These are phyloP conservation scores for Vishniacozyma victoriae DNA, from an alignment of 768 basidiomycete genomes.

Conservation along the genomic window DNA sequence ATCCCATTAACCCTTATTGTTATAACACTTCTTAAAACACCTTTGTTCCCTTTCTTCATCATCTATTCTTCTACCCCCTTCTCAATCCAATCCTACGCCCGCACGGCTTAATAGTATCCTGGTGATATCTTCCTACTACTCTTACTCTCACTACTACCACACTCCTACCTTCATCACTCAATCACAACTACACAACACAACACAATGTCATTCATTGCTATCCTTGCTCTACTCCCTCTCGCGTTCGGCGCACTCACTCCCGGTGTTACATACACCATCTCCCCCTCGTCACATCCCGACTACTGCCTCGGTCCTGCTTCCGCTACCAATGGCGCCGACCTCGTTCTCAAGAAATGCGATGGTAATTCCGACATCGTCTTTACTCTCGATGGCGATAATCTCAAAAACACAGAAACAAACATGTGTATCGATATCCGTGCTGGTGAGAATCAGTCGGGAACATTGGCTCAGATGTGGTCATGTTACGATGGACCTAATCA, in stretches of 20 bases:
- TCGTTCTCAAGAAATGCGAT: slow-evolving; percentile 30
- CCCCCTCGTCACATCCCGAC: slow-evolving; percentile 21
- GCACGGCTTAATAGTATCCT: too few relatives aligned
- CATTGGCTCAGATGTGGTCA: slow-evolving; percentile 32
- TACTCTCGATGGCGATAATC: slow-evolving; percentile 18
- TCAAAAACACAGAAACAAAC: background rate
- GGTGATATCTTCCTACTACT: too few relatives aligned
- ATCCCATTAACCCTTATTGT: too few relatives aligned
- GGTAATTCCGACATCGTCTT: slow-evolving; percentile 18
- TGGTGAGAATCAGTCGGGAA: slow-evolving; percentile 28
- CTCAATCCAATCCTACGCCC: too few relatives aligned
- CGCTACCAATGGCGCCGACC: slow-evolving; percentile 19
- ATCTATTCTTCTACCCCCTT: too few relatives aligned
- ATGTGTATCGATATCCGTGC: slow-evolving; percentile 29
- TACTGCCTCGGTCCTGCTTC: slow-evolving; percentile 27
- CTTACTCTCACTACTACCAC: too few relatives aligned
- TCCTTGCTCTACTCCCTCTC: slow-evolving; percentile 16
- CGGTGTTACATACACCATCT: slow-evolving; percentile 26
- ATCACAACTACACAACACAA: too few relatives aligned
- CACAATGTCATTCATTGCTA: too few relatives aligned
- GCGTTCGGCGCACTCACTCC: slow-evolving; percentile 10
- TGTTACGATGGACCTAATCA: slow-evolving; percentile 36
- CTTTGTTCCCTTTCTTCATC: too few relatives aligned
- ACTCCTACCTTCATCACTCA: too few relatives aligned
- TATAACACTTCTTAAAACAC: too few relatives aligned